Conservation (phyloP, 495 filamentous ascomycete species). For the Entonaema liquescens region DNA sequence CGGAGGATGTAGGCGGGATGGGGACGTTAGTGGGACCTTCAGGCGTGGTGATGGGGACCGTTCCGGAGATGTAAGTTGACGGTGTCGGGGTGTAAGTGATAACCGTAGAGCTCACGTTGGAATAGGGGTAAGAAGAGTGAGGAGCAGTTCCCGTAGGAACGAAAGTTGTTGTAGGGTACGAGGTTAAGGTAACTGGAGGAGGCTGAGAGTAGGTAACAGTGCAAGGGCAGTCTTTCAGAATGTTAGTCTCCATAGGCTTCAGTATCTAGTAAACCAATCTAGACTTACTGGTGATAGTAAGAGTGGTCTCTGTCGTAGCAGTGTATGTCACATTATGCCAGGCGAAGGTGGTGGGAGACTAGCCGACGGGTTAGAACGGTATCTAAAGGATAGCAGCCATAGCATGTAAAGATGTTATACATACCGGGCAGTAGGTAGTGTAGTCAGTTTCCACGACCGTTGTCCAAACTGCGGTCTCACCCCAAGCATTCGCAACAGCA, state of each 20-base stretch:
- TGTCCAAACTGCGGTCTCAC: slow-evolving; percentile 38
- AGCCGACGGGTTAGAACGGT: slow-evolving; percentile 7
- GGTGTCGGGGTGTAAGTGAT: slow-evolving; percentile 36
- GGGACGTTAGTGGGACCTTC: slow-evolving; percentile 30
- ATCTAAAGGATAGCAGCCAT: not conserved
- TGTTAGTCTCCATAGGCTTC: slow-evolving; percentile 11
- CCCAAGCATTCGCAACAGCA: slow-evolving; percentile 43
- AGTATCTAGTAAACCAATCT: not conserved
- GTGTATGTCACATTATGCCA: slow-evolving; percentile 46
- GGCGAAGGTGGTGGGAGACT: slow-evolving; percentile 44
- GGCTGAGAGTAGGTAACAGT: slow-evolving; percentile 46
- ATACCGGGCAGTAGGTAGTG: slow-evolving; percentile 51
- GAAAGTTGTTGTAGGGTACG: slow-evolving; percentile 17
- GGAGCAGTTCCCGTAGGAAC: slow-evolving; percentile 22
- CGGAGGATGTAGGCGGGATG: slow-evolving; percentile 24
- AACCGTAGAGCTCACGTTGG: slow-evolving; percentile 27
- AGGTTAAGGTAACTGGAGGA: slow-evolving; percentile 28
- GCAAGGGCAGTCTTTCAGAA: slow-evolving; percentile 50
- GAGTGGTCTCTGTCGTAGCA: slow-evolving; percentile 46
- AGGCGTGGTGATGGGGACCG: slow-evolving; percentile 32
- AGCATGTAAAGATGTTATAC: slow-evolving; percentile 17
- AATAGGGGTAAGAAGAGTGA: slow-evolving; percentile 16
- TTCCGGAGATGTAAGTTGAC: slow-evolving; percentile 34
- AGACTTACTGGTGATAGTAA: slow-evolving; percentile 51
- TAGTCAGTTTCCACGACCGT: slow-evolving; percentile 48